phyloP scores from a whole-genome alignment of 1,284 basidiomycete species.

The Ustilago trichophora region DNA sequence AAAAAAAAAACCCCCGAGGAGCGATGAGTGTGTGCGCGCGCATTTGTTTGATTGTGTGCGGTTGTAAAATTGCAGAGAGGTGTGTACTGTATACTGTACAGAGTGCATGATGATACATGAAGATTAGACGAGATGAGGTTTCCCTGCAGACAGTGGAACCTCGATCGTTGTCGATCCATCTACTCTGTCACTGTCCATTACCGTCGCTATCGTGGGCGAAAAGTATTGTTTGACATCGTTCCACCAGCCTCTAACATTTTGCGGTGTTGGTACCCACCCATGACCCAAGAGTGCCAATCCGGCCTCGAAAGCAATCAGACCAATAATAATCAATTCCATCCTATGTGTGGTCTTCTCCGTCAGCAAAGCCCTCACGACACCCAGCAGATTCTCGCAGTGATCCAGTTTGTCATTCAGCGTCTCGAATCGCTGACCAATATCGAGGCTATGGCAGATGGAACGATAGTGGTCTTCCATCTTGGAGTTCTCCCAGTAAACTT shows the following conservation, averaged over 20 bases:
- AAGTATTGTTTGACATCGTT: conserved; percentile 1
- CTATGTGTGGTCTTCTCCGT: conserved; percentile 62
- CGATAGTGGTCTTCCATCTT: conserved; percentile 62
- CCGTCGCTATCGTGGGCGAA: neutral
- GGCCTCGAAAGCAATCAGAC: conserved; percentile 58
- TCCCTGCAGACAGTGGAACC: no score
- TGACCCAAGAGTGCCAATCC: conserved; percentile 53
- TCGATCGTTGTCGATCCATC: neutral
- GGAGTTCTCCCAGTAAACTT: conserved; percentile 64
- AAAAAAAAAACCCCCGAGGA: no score
- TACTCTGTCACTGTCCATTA: neutral
- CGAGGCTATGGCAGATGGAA: conserved; percentile 57
- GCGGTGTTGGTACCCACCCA: conserved; percentile 52
- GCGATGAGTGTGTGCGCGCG: neutral
- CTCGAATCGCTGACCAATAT: conserved; percentile 60
- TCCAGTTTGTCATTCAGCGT: conserved; percentile 64
- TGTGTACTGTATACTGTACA: neutral
- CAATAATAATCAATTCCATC: conserved; percentile 64
- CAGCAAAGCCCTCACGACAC: conserved; percentile 59
- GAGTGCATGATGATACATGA: no score
- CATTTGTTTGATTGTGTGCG: no score
- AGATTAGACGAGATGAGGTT: conserved; percentile 10
- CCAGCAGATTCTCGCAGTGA: conserved; percentile 62
- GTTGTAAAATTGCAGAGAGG: no score
- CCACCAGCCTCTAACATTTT: conserved; percentile 23